phyloP scores from a whole-genome alignment of 345 rosid species.

The Murraya koenigii region DNA sequence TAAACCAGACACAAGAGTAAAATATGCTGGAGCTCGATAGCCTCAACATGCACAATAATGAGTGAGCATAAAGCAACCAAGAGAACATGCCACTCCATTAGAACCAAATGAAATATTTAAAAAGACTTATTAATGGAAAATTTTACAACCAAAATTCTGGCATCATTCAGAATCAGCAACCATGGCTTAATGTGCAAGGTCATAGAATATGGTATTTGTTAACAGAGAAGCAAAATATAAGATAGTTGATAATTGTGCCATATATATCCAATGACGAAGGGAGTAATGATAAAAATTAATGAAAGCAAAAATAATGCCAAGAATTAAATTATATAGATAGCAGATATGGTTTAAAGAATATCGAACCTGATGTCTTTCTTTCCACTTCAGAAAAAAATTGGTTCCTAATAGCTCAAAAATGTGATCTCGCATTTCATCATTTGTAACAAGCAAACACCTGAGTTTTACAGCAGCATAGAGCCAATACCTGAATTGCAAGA shows the following conservation, averaged over 20 bases:
- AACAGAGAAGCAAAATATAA: not conserved
- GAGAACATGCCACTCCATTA: not conserved
- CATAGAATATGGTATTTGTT: not conserved
- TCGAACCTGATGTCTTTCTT: conserved; percentile 82
- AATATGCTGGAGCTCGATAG: not conserved
- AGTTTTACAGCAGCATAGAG: conserved; percentile 81
- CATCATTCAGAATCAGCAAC: not conserved
- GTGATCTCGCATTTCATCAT: conserved; percentile 98
- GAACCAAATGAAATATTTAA: not conserved
- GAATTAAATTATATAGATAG: not conserved
- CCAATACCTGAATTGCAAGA: conserved; percentile 64
- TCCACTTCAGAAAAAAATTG: conserved; percentile 74
- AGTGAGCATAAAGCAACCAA: not conserved
- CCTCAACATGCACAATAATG: not conserved
- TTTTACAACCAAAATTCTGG: not conserved
- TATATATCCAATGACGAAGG: not conserved
- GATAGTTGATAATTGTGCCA: not conserved
- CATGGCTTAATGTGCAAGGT: not conserved
- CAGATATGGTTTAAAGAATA: not conserved
- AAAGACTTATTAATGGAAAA: not conserved
- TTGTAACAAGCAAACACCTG: conserved; percentile 75
- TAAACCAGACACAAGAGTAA: not conserved
- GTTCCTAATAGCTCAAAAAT: conserved; percentile 77
- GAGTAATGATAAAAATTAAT: not conserved
- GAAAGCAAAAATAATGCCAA: not conserved